Percentiles rank a stretch among this genome's conserved stretches.
Conservation (phyloP, 345 rosid species). For the Acer negundo region DNA sequence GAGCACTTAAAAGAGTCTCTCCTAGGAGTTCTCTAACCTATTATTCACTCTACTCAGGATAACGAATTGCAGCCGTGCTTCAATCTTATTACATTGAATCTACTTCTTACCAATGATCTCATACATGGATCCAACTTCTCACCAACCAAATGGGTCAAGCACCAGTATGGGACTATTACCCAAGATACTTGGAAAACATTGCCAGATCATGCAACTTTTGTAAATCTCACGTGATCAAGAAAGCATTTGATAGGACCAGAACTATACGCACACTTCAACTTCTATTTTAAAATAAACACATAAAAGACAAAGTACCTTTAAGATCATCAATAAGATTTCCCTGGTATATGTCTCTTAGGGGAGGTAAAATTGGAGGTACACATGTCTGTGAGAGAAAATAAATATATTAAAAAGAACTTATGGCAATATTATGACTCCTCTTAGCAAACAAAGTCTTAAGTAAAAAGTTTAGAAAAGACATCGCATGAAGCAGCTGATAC, state of each 20-base stretch:
- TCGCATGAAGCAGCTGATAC: neutral
- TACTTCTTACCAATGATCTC: neutral
- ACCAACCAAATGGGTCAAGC: neutral
- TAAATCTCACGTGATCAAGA: neutral
- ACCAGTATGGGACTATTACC: neutral
- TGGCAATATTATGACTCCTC: neutral
- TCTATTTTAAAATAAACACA: neutral
- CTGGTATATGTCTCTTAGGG: conserved; percentile 70
- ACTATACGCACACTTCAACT: neutral
- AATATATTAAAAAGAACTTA: neutral
- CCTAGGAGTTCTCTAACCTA: too few species aligned
- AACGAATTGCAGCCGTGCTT: neutral
- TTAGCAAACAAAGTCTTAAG: neutral
- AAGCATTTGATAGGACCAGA: neutral
- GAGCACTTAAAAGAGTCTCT: neutral
- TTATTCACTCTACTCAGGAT: too few species aligned
- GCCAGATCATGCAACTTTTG: neutral
- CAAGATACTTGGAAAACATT: neutral
- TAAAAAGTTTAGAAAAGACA: neutral
- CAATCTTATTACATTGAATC: too few species aligned
- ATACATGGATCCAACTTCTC: neutral
- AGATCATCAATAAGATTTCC: conserved; percentile 71
- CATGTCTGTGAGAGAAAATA: conserved; percentile 62
- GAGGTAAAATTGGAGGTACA: conserved; percentile 85
- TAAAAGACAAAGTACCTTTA: conserved; percentile 47